phyloP scores from a whole-genome alignment of 148 eudicot species.

The Fagopyrum esculentum region DNA sequence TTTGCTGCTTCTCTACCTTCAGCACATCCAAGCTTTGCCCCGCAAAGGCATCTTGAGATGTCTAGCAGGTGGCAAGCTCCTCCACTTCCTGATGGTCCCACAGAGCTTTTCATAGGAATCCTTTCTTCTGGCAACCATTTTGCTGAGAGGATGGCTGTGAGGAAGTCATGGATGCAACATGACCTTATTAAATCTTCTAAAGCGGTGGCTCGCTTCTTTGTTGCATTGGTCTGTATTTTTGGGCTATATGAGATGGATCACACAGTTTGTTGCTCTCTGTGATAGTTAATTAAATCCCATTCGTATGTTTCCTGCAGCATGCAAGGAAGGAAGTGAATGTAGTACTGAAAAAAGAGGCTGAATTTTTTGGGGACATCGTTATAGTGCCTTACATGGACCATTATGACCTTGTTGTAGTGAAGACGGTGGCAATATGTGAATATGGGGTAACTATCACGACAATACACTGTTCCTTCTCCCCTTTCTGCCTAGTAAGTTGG shows the following conservation, averaged over 20 bases:
- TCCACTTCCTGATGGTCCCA: slow-evolving; percentile 44
- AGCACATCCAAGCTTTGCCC: slow-evolving; percentile 54
- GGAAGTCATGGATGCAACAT: slow-evolving; percentile 92
- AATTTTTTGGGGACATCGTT: slow-evolving; percentile 70
- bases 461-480: no score
- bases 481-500: background rate
- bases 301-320: slow-evolving; percentile 35
- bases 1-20: slow-evolving; percentile 67
- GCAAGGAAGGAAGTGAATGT: slow-evolving; percentile 50
- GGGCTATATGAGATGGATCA: background rate
- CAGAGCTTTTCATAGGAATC: slow-evolving; percentile 61
- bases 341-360: slow-evolving; percentile 76
- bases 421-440: slow-evolving; percentile 83
- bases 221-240: slow-evolving; percentile 54
- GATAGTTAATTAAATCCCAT: background rate
- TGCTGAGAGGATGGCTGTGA: slow-evolving; percentile 84
- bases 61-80: slow-evolving; percentile 55
- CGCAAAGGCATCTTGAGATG: slow-evolving; percentile 69
- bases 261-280: background rate
- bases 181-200: slow-evolving; percentile 34
- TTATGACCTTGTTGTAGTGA: slow-evolving; percentile 88
- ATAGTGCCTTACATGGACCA: slow-evolving; percentile 81
- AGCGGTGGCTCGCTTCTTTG: slow-evolving; percentile 69
- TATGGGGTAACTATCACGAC: slow-evolving; percentile 54
- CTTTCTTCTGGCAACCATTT: slow-evolving; percentile 83